Conservation (phyloP, 768 basidiomycete species). For the Hypholoma fasciculare region DNA sequence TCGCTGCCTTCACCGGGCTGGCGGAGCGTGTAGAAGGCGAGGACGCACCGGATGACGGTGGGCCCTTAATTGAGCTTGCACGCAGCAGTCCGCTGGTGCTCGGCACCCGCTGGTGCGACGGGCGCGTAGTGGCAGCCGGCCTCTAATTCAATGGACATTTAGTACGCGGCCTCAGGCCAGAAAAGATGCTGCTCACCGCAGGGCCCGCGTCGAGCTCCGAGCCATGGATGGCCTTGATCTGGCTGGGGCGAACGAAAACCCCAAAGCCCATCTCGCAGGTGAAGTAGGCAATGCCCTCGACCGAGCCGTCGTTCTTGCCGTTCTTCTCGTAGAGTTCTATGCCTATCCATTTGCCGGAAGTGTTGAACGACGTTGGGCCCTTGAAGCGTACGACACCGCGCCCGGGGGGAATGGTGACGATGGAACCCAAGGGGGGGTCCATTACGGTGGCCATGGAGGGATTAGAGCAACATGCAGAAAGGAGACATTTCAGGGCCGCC, state of each 20-base stretch:
- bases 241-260: constrained; percentile 86
- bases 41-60: constrained; percentile 47
- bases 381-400: constrained; percentile 83
- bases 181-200: constrained; percentile 11
- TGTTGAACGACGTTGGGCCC: constrained; percentile 75
- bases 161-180: background rate
- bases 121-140: constrained; percentile 23
- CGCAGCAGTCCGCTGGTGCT: constrained; percentile 45
- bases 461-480: background rate
- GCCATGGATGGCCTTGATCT: constrained; percentile 67
- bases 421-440: constrained; percentile 56
- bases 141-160: constrained; percentile 10
- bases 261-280: constrained; percentile 74
- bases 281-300: constrained; percentile 82
- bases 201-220: constrained; percentile 36
- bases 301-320: constrained; percentile 96
- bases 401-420: constrained; percentile 80
- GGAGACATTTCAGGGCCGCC: background rate
- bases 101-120: constrained; percentile 60
- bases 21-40: constrained; percentile 59
- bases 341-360: constrained; percentile 93
- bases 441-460: constrained; percentile 14
- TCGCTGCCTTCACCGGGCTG: constrained; percentile 58
- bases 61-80: constrained; percentile 36
- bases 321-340: constrained; percentile 80